Evolutionary conservation across 106 monocot species (phyloP), one percentile per base, ranked within the genome.

Genomic region (Dendrobium catenatum): DNA sequence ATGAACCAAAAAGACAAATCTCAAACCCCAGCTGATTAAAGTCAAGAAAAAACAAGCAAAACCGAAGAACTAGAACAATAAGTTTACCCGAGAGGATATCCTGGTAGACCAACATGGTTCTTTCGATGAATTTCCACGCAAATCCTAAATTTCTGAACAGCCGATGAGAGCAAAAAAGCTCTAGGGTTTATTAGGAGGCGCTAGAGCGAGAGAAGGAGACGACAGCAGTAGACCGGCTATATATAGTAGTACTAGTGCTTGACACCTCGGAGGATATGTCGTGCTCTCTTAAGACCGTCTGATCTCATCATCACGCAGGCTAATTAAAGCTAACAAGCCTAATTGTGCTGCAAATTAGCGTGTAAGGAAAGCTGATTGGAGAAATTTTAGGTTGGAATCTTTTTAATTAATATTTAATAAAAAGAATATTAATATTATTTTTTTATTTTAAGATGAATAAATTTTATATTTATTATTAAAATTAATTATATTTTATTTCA

Each of bases 41-140:
- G 29, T 6, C 68, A 68, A 68, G 0, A 37, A 33, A 68, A 70
- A 37, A 31, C 33, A 37, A 70, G 8, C 64, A 33, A 27, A 37
- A 16, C 10, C 70, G 4, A 37, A 9, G 27, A 9, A 70, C 11
- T 9, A 70, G 11, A 37, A 37, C 31, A 70, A 51, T 11, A 51
- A 70, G 48, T 9, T 40, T 80, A 95, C 94, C 91, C 24, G 90
- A 73, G 78, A 94, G 83, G 51, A 88, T 56, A 92, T 94, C 94
- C 59, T 90, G 86, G 75, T 94, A 95, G 20, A 95, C 88, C 83
- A 95, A 77, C 94, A 95, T 95, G 77, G 42, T 86, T 77, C 29
- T 80, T 58, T 59, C 46, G 9, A 24, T 20, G 9, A 79, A 44
- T 47, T 80, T 64, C 46, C 3, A 41, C 6, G 74, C 42, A 82